Evolutionary conservation across 176 grass and related monocot species (phyloP), one percentile per base, ranked within the genome.

Genomic region (Luzula sylvatica): DNA sequence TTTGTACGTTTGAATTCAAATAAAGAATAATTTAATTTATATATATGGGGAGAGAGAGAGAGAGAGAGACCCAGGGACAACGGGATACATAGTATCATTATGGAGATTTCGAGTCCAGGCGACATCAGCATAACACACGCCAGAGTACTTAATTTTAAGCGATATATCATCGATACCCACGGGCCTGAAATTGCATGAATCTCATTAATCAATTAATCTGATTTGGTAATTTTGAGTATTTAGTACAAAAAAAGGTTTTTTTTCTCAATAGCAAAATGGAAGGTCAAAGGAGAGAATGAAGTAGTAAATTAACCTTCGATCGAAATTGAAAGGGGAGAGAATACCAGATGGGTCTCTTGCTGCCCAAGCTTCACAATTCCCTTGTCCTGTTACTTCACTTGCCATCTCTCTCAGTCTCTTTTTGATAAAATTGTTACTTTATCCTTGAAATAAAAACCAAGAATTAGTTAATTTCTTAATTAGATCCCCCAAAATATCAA

Each of bases 41-140:
- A 56, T 2, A 23, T 12, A 22, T 15, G 27, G 14, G 21, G 20
- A 53, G 5, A 1, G 14, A 38, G 45, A 23, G 3, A 54, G 11
- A 28, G 20, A 38, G 24, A 53, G 43, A 69, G 72, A 89, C 86
- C 86, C 80, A 42, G 86, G 79, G 32, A 89, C 86, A 44, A 89
- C 4, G 15, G 86, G 86, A 52, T 83, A 83, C 11, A 45, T 65
- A 5, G 86, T 56, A 49, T 89, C 64, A 56, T 67, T 12, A 55
- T 8, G 46, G 48, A 3, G 14, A 55, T 94, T 82, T 30, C 59
- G 60, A 17, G 87, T 67, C 78, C 82, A 87, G 8, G 7, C 0
- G 25, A 93, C 52, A 62, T 94, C 87, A 0, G 59, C 59, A 64
- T 20, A 64, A 48, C 59, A 64, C 4, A 64, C 59, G 2, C 59